These are phyloP conservation scores for Colletotrichum australisinense DNA, from an alignment of 2,329 filamentous ascomycete genomes.

Conservation along the genomic window DNA sequence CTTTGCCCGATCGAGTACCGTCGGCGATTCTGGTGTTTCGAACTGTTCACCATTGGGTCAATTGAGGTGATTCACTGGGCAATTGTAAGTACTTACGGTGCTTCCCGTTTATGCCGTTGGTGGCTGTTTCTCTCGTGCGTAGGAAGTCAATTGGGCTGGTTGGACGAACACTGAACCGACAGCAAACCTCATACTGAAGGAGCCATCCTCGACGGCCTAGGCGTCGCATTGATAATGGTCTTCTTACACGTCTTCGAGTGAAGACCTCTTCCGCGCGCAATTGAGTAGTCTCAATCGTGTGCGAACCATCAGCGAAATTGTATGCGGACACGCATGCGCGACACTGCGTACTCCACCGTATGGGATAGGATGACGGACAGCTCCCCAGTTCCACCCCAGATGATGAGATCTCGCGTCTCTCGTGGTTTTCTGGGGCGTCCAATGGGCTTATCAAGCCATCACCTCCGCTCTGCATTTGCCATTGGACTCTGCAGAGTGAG, in stretches of 20 bases:
- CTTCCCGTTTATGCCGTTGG: neutral
- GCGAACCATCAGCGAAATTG: neutral
- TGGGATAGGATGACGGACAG: constrained; percentile 25
- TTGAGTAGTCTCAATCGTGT: neutral
- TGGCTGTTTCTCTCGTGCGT: too few species aligned
- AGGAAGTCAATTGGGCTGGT: neutral
- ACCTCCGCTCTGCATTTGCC: neutral
- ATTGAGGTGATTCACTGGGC: neutral
- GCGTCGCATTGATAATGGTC: neutral
- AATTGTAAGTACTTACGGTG: neutral
- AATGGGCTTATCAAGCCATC: constrained; percentile 1
- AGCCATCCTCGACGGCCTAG: neutral
- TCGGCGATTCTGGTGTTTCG: neutral
- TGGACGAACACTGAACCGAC: neutral
- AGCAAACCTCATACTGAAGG: neutral
- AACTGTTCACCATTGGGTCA: neutral
- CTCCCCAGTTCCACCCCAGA: constrained; percentile 3
- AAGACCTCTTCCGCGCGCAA: neutral
- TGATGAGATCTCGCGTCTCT: constrained; percentile 14
- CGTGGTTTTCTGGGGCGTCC: neutral
- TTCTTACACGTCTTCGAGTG: neutral
- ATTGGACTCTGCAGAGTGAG: constrained; percentile 18
- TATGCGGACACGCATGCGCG: constrained; percentile 11
- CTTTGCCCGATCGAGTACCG: constrained; percentile 8
- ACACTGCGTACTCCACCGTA: constrained; percentile 29